A percentile compares a stretch with the other conserved stretches of the same genome.
These are phyloP conservation scores for Paracorniculantispora psalliotae DNA, from an alignment of 2,329 filamentous ascomycete genomes.

Conservation along the genomic window DNA sequence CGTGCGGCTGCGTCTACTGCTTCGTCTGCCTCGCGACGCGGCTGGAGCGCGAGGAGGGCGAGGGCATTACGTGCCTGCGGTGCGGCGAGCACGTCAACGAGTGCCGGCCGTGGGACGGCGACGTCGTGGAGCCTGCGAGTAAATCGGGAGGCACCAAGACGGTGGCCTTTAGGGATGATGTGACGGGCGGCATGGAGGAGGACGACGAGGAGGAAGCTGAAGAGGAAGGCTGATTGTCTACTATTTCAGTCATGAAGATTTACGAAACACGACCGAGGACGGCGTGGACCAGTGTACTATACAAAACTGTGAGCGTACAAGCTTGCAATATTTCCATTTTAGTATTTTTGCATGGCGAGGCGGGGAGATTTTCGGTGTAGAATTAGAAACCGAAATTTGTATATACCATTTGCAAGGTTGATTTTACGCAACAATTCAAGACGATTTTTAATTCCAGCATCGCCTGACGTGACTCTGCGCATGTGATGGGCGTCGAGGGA, in stretches of 20 bases:
- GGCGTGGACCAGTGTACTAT: constrained; percentile 5
- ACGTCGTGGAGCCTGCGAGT: constrained; percentile 62
- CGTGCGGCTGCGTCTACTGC: constrained; percentile 91
- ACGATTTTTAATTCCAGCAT: not conserved
- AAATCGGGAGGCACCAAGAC: constrained; percentile 45
- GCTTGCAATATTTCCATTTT: not conserved
- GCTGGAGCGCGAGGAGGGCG: constrained; percentile 86
- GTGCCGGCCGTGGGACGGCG: constrained; percentile 87
- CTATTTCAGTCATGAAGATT: not conserved
- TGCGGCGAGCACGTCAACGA: constrained; percentile 80
- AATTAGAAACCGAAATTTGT: not conserved
- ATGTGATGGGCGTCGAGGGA: not conserved
- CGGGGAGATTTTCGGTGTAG: not conserved
- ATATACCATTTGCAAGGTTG: not conserved
- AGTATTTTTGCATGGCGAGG: constrained; percentile 9
- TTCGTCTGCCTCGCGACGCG: constrained; percentile 91
- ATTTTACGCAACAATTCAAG: not conserved
- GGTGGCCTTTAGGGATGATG: constrained; percentile 59
- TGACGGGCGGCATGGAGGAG: constrained; percentile 32
- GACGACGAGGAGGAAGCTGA: constrained; percentile 9
- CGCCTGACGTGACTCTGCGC: not conserved
- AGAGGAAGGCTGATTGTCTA: not conserved
- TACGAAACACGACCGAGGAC: not conserved
- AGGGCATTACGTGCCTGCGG: constrained; percentile 86
- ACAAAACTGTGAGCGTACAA: not conserved